Conservation (phyloP, 1,139 yeast species). For the Blastobotrys buckinghamii region DNA sequence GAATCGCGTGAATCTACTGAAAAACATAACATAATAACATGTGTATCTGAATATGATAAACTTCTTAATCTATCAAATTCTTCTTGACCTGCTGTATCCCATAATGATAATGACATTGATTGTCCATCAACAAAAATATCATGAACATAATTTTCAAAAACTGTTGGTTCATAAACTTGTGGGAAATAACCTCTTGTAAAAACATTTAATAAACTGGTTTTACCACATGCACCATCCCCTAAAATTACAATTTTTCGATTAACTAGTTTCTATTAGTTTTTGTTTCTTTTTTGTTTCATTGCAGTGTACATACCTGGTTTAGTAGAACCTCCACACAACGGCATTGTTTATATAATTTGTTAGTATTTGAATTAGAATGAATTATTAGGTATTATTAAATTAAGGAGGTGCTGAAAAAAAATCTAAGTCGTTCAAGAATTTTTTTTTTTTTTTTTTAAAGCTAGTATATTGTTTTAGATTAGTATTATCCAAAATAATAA, state of each 20-base stretch:
- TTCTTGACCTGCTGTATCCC: conserved; percentile 99
- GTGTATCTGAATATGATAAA: conserved; percentile 88
- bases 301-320: conserved; percentile 40
- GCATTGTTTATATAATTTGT: conserved; percentile 46
- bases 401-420: not conserved
- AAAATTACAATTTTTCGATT: conserved; percentile 91
- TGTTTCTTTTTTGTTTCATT: not conserved
- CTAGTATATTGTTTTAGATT: too few species aligned
- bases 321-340: conserved; percentile 63
- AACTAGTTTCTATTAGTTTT: conserved; percentile 34
- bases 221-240: conserved; percentile 98
- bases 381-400: not conserved
- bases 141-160: conserved; percentile 94
- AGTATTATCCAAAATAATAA: too few species aligned
- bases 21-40: conserved; percentile 94
- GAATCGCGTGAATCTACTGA: conserved; percentile 93
- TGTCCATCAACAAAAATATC: conserved; percentile 95
- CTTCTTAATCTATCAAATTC: conserved; percentile 92
- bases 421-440: too few species aligned
- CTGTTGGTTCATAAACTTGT: conserved; percentile 97
- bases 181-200: conserved; percentile 98
- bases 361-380: not conserved
- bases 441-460: too few species aligned
- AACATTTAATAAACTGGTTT: conserved; percentile 86
- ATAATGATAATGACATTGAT: conserved; percentile 83